Evolutionary conservation across 768 basidiomycete genomes (phyloP), one percentile per base, ranked within the genome.

Genomic region (Exidia glandulosa): DNA sequence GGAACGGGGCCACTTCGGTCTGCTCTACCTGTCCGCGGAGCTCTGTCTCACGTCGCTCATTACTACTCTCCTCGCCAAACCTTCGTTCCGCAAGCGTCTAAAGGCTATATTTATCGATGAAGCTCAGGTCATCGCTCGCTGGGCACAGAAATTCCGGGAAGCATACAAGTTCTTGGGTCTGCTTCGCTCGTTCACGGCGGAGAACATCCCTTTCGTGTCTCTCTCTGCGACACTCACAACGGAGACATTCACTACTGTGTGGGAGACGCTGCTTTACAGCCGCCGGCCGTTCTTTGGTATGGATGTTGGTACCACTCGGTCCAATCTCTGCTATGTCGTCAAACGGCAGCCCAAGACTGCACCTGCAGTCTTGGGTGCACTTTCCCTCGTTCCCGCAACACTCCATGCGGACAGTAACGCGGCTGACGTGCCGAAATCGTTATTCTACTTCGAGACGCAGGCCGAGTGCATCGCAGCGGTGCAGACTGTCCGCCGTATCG

Each of bases 231-330:
- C 41, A 5, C 6, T 45, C 16, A 45, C 30, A 3, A 36, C 60
- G 31, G 32, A 54, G 0, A 71, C 69, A 3, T 73, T 73, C 61
- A 56, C 69, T 31, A 31, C 63, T 2, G 66, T 71, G 10, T 73
- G 70, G 69, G 32, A 30, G 1, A 60, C 65, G 1, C 62, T 73
- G 0, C 61, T 60, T 2, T 72, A 65, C 59, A 71, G 72, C 2
- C 45, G 63, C 58, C 64, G 70, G 19, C 70, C 70, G 13, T 73
- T 72, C 63, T 72, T 71, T 70, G 71, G 70, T 2, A 56, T 72
- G 14, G 71, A 72, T 54, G 66, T 69, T 1, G 70, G 72, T 0
- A 58, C 57, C 3, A 67, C 66, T 54, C 61, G 68, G 3, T 57
- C 64, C 0, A 71, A 71, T 57, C 70, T 71, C 27, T 58, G 62